These are phyloP conservation scores for Abelmoschus esculentus DNA, from an alignment of 345 rosid genomes.

Conservation along the genomic window DNA sequence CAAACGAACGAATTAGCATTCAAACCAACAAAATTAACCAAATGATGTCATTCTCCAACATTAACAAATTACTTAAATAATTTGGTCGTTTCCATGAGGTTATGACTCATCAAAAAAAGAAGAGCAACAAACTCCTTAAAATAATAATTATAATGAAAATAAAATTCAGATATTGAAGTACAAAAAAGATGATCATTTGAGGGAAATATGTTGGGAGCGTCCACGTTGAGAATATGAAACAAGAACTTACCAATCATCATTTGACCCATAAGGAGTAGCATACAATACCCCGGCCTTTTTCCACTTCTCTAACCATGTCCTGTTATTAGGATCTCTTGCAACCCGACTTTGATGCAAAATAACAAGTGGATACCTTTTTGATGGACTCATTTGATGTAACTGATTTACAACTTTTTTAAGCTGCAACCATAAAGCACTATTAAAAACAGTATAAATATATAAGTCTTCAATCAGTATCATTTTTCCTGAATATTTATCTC, in stretches of 20 bases:
- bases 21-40: background rate
- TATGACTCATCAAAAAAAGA: background rate
- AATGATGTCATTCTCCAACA: background rate
- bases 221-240: background rate
- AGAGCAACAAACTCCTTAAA: background rate
- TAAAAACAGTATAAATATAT: background rate
- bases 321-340: slow-evolving; percentile 52
- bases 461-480: background rate
- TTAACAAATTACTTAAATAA: background rate
- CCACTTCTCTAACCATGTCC: slow-evolving; percentile 63
- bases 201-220: background rate
- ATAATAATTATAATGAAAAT: background rate
- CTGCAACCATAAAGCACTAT: slow-evolving; percentile 29
- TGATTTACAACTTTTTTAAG: slow-evolving; percentile 49
- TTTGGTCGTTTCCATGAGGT: background rate
- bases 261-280: slow-evolving; percentile 81
- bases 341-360: slow-evolving; percentile 75
- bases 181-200: background rate
- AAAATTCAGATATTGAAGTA: background rate
- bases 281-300: slow-evolving; percentile 68
- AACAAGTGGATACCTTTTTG: slow-evolving; percentile 71
- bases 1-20: background rate
- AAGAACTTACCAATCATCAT: slow-evolving; percentile 84
- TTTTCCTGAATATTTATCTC: background rate
- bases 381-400: slow-evolving; percentile 50